Evolutionary conservation across 176 grass and related monocot genomes (phyloP).

Genomic region (Thinopyrum elongatum): DNA sequence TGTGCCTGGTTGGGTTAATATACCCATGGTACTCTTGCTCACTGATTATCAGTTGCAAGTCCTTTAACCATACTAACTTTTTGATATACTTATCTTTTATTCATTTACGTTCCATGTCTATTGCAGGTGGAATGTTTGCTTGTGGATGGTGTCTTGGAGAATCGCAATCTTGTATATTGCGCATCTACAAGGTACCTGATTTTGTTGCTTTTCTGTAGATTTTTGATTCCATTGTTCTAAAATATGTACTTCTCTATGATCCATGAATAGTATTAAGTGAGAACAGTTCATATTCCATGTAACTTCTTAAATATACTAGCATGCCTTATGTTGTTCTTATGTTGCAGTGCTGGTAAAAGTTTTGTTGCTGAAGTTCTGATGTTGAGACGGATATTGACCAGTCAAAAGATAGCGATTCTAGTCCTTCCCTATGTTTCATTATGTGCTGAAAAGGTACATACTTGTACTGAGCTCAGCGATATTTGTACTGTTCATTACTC

Average conservation of each 20-base stretch:
- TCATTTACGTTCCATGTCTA: conserved; percentile 13
- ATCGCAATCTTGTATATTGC: conserved; percentile 96
- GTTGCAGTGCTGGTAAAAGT: conserved; percentile 94
- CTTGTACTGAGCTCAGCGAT: background rate
- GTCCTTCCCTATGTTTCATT: conserved; percentile 97
- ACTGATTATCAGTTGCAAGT: background rate
- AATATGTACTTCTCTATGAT: background rate
- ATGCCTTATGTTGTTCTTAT: background rate
- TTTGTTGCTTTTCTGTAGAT: background rate
- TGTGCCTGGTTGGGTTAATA: background rate
- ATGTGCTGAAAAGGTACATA: conserved; percentile 86
- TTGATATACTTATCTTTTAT: conserved; percentile 4
- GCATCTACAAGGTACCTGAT: conserved; percentile 83
- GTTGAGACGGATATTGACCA: conserved; percentile 82
- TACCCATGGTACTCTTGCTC: background rate
- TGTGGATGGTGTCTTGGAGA: conserved; percentile 86
- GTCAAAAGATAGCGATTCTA: conserved; percentile 88
- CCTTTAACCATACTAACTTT: background rate
- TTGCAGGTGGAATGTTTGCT: conserved; percentile 86
- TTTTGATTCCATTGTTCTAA: background rate
- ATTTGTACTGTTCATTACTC: conserved; percentile 16
- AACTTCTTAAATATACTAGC: background rate
- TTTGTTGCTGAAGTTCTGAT: conserved; percentile 98
- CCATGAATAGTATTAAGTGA: background rate
- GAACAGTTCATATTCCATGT: conserved; percentile 3